Base-by-base conservation (phyloP, 257 asterid species). In the Rehmannia glutinosa region DNA sequence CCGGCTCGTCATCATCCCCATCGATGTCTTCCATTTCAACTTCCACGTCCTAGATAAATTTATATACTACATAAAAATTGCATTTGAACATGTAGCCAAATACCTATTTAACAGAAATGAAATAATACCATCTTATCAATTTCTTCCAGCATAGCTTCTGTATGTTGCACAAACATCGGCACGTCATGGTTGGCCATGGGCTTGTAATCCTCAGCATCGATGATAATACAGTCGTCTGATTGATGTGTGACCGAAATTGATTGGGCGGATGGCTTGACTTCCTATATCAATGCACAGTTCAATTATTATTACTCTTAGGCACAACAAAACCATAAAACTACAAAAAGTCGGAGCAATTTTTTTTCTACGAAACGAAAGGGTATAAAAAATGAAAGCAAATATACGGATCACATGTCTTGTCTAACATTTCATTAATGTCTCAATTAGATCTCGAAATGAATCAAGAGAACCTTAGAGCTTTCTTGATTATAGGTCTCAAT, bases 101-200 rank as follows among this genome's bases (percentile, higher is more conserved):
- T 52, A 30, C 1, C 45, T 28, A 20, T 32, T 28, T 17, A 61
- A 70, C 20, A 42, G 15, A 58, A 38, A 36, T 32, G 30, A 11
- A 21, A 27, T 2, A 55, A 28, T 87, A 87, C 98, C 98, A 92
- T 87, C 57, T 77, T 63, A 27, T 92, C 92, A 24, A 90, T 87
- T 73, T 92, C 98, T 71, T 87, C 88, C 72, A 90, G 71, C 84
- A 90, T 82, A 49, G 93, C 91, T 77, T 87, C 90, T 5, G 95
- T 86, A 68, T 90, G 92, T 24, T 81, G 95, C 64, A 89, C 87
- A 66, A 64, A 86, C 87, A 81, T 85, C 1, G 97, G 91, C 61
- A 87, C 88, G 17, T 82, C 83, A 2, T 76, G 63, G 38, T 76
- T 81, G 64, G 62, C 68, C 33, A 8, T 27, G 43, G 69, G 11